Percentiles rank a stretch among this genome's conserved stretches.
These are phyloP conservation scores for Candida silvatica DNA, from an alignment of 805 yeast species.

Conservation along the genomic window DNA sequence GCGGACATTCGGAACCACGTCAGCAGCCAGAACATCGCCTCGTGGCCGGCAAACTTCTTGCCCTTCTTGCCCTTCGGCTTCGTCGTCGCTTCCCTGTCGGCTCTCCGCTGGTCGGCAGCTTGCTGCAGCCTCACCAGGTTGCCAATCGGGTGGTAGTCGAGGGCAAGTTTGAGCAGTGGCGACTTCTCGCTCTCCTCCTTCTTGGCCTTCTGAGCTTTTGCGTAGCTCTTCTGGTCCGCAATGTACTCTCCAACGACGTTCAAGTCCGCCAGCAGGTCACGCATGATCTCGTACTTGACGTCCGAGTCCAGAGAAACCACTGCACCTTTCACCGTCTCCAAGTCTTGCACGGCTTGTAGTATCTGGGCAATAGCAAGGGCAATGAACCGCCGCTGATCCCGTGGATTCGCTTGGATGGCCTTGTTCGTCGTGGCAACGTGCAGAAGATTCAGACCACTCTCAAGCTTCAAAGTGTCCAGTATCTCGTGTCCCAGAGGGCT, in stretches of 20 bases:
- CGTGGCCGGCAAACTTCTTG: no score
- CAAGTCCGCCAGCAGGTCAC: neutral
- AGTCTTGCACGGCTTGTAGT: neutral
- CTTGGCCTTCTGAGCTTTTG: no score
- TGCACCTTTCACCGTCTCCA: neutral
- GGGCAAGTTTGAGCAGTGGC: no score
- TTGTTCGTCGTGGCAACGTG: neutral
- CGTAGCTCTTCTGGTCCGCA: neutral
- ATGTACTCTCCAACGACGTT: neutral
- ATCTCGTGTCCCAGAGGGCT: no score
- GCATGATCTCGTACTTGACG: neutral
- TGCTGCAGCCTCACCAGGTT: no score
- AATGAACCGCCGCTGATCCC: neutral
- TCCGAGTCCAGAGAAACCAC: neutral
- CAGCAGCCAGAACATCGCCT: no score
- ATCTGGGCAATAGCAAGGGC: neutral
- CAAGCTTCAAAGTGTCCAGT: neutral
- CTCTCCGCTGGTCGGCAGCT: no score
- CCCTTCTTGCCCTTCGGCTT: no score
- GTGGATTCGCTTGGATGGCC: neutral
- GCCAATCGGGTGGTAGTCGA: no score
- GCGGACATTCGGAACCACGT: no score
- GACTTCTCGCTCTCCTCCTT: no score
- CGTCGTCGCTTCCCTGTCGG: no score
- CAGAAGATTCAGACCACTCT: neutral